Evolutionary conservation across 2,329 filamentous ascomycete genomes (phyloP).

Genomic region (Amauroascus verrucosus): DNA sequence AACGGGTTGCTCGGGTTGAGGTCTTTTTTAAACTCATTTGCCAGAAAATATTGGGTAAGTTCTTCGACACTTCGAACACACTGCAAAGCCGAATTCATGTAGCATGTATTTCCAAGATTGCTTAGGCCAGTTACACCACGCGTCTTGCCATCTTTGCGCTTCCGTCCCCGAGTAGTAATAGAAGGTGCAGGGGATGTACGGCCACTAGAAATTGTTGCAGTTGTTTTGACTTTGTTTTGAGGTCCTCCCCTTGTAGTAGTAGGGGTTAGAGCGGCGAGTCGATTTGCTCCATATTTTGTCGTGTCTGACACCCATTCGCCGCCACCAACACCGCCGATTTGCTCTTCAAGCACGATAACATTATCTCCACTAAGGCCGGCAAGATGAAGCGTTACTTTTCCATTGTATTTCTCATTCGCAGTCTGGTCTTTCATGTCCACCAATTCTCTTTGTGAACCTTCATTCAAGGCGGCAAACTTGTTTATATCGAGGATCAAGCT

Average conservation of each 20-base stretch:
- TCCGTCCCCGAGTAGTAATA: conserved; percentile 58
- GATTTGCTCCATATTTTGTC: conserved; percentile 30
- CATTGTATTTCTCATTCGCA: conserved; percentile 65
- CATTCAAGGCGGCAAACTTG: conserved; percentile 52
- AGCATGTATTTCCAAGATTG: conserved; percentile 95
- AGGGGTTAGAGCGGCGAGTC: conserved; percentile 43
- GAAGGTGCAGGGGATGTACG: conserved; percentile 59
- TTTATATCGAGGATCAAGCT: conserved; percentile 52
- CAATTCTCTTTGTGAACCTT: conserved; percentile 54
- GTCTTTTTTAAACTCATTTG: conserved; percentile 62
- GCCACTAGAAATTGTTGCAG: conserved; percentile 44
- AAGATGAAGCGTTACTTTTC: conserved; percentile 53
- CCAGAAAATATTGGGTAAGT: conserved; percentile 80
- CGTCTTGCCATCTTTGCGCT: conserved; percentile 57
- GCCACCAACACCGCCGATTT: conserved; percentile 45
- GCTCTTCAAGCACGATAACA: conserved; percentile 75
- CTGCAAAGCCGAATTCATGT: conserved; percentile 97
- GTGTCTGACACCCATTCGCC: conserved; percentile 48
- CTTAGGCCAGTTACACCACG: conserved; percentile 70
- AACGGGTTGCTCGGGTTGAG: conserved; percentile 79
- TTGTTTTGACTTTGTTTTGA: conserved; percentile 26
- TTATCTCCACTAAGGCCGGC: conserved; percentile 62
- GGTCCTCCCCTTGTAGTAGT: conserved; percentile 26
- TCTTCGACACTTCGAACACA: conserved; percentile 91
- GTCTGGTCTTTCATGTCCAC: conserved; percentile 60